Evolutionary conservation across 2,329 filamentous ascomycete species (phyloP).

Genomic region (Sporothrix mexicana): DNA sequence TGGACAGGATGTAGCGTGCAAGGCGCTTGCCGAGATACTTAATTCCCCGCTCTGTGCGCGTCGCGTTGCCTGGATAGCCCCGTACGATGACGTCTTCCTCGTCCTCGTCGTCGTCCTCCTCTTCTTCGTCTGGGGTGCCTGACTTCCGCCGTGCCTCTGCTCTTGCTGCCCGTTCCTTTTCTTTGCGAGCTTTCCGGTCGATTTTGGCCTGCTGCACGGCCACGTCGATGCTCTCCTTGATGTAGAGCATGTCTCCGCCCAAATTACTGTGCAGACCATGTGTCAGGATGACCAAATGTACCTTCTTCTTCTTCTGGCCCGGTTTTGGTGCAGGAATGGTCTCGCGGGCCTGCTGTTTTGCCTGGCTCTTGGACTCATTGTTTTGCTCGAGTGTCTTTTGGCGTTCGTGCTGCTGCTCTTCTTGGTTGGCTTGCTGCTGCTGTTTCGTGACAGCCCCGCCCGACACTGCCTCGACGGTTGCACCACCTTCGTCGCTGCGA

Average conservation of each 20-base stretch:
- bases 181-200: slow-evolving; percentile 68
- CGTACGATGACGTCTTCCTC: slow-evolving; percentile 87
- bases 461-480: neutral
- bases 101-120: slow-evolving; percentile 57
- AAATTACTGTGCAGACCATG: slow-evolving; percentile 96
- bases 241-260: slow-evolving; percentile 92
- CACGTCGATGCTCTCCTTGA: slow-evolving; percentile 96
- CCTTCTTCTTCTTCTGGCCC: slow-evolving; percentile 68
- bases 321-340: slow-evolving; percentile 21
- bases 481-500: neutral
- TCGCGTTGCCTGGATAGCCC: slow-evolving; percentile 88
- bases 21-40: slow-evolving; percentile 96
- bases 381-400: slow-evolving; percentile 26
- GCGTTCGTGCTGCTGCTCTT: slow-evolving; percentile 19
- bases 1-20: slow-evolving; percentile 84
- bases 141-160: slow-evolving; percentile 27
- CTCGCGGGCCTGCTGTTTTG: slow-evolving; percentile 31
- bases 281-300: slow-evolving; percentile 90
- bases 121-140: slow-evolving; percentile 39
- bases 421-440: slow-evolving; percentile 36
- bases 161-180: slow-evolving; percentile 47
- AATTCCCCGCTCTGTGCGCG: slow-evolving; percentile 90
- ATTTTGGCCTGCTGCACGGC: slow-evolving; percentile 75
- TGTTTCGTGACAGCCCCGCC: neutral
- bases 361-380: slow-evolving; percentile 34